Evolutionary conservation across 768 basidiomycete genomes (phyloP).

Genomic region (Suillus subluteus): DNA sequence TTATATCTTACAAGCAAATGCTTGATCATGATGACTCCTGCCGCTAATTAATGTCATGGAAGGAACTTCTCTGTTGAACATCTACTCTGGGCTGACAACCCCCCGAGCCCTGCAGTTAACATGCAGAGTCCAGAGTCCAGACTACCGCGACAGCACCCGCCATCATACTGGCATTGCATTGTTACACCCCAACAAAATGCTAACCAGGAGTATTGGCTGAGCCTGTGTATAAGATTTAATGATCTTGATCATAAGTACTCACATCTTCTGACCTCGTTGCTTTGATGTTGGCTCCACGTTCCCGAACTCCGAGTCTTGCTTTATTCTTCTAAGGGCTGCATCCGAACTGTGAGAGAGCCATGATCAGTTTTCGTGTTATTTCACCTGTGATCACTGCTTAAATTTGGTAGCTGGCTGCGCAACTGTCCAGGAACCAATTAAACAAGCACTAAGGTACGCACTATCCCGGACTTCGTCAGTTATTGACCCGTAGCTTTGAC

Average conservation of each 20-base stretch:
- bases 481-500: background rate
- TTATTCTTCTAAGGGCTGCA: background rate
- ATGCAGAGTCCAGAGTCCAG: background rate
- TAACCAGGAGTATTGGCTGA: background rate
- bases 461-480: background rate
- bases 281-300: background rate
- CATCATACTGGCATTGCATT: background rate
- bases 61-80: background rate
- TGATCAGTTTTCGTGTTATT: background rate
- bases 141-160: background rate
- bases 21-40: background rate
- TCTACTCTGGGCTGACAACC: background rate
- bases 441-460: background rate
- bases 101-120: background rate
- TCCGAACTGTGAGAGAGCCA: background rate
- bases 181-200: background rate
- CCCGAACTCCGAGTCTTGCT: background rate
- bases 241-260: background rate
- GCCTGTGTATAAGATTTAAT: background rate
- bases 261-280: background rate
- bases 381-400: too few species aligned
- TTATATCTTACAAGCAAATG: too few species aligned
- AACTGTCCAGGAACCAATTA: background rate
- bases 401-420: too few species aligned
- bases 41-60: background rate